These are phyloP conservation scores for Exophiala lecanii-corni DNA, from an alignment of 2,329 filamentous ascomycete species.

Conservation along the genomic window DNA sequence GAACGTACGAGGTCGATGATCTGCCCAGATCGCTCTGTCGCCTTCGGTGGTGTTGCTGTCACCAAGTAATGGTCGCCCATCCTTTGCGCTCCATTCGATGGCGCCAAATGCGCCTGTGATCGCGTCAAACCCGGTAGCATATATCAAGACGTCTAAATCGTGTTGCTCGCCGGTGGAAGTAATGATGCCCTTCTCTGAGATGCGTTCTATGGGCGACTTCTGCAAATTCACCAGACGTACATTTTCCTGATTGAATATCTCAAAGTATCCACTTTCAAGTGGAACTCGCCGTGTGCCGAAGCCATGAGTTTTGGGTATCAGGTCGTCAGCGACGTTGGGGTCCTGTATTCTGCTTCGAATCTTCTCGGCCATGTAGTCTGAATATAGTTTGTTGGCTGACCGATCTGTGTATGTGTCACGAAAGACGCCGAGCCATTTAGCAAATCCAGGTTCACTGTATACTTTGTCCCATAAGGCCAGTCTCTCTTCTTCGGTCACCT, in stretches of 20 bases:
- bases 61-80: constrained; percentile 32
- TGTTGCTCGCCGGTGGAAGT: constrained; percentile 35
- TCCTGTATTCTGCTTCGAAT: constrained; percentile 49
- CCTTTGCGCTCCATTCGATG: constrained; percentile 36
- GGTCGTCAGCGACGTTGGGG: constrained; percentile 45
- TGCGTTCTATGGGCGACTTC: constrained; percentile 37
- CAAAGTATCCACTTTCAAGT: constrained; percentile 49
- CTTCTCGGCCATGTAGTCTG: constrained; percentile 54
- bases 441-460: constrained; percentile 51
- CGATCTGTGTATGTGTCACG: constrained; percentile 45
- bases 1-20: constrained; percentile 33
- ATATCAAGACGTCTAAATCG: constrained; percentile 37
- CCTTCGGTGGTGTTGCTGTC: constrained; percentile 30
- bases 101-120: constrained; percentile 38
- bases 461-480: constrained; percentile 45
- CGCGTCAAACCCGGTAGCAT: constrained; percentile 43
- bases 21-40: constrained; percentile 19
- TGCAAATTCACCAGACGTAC: constrained; percentile 45
- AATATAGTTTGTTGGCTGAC: constrained; percentile 49
- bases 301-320: constrained; percentile 51
- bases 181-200: constrained; percentile 38
- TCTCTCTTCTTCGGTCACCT: constrained; percentile 24
- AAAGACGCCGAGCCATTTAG: constrained; percentile 49
- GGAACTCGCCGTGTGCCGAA: constrained; percentile 51
- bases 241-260: constrained; percentile 43